Base-by-base conservation (phyloP, 1,139 yeast species). In the Chernovozyma sophiae-reginae region DNA sequence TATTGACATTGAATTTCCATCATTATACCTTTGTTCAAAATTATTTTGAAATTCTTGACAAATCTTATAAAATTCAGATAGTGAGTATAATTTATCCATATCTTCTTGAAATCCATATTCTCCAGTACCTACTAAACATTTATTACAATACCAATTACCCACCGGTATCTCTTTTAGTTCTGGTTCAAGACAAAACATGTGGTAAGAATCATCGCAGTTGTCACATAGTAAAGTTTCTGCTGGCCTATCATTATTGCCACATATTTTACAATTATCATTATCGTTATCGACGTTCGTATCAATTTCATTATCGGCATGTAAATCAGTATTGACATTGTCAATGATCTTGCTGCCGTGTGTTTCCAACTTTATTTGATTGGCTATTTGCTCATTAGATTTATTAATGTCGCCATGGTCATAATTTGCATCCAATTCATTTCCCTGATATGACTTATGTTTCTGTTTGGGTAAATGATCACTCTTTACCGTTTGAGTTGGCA, bases 51-150 rank as follows among this genome's bases (percentile, higher is more conserved):
- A 84, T 16, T 71, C 66, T 24, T 64, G 59, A 43, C 90, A 84
- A 45, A 76, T 64, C 11, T 71, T 58, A 42, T 72, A 72, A 55
- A 89, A 90, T 41, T 83, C 81, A n/a, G 49, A 68, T 41, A 67
- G 60, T 0, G 82, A 68, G 52, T 84, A 86, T 40, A 72, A 69
- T 31, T 74, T 68, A 4, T 72, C 66, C 1, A 53, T 54, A 16
- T 83, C 79, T 45, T 86, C 95, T 47, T 84, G 90, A 56, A 90
- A 90, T 0, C 95, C 96, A 53, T 87, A 90, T 47, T 82, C 92
- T 1, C 95, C 94, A 2, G 90, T 84, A 1, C 96, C 96, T 5
- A 85, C 70, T 13, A 90, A 65, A 56, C 97, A 90, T 43, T 74
- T 74, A 34, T 81, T 83, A 56, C 97, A 90, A 52, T 71, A 82